phyloP scores from a whole-genome alignment of 208 protist species.

The Leishmania braziliensis region DNA sequence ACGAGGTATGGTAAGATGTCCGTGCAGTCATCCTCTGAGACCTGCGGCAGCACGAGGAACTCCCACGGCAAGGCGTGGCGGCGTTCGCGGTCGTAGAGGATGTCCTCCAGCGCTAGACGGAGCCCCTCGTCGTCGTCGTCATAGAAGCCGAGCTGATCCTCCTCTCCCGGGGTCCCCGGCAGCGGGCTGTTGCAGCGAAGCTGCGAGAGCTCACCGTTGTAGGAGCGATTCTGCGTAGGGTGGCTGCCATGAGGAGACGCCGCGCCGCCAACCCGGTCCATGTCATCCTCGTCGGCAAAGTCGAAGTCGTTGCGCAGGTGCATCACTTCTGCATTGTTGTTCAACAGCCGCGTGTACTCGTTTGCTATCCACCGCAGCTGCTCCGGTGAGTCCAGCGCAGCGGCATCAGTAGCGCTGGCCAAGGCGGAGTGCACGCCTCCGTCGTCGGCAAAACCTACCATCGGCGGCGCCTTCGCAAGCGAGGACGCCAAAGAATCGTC shows the following conservation, averaged over 20 bases:
- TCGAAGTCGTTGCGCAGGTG: conserved; percentile 78
- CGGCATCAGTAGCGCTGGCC: neutral
- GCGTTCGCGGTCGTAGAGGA: conserved; percentile 73
- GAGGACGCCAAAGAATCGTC: conserved; percentile 9
- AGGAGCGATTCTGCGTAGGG: conserved; percentile 34
- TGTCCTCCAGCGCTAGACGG: conserved; percentile 41
- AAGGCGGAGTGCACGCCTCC: conserved; percentile 2
- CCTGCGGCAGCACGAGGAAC: conserved; percentile 72
- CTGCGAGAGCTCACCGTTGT: neutral
- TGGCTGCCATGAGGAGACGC: neutral
- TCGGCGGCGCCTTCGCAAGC: conserved; percentile 7
- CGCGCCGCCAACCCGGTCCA: neutral
- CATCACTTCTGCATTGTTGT: conserved; percentile 63
- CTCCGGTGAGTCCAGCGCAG: conserved; percentile 31
- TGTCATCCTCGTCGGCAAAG: conserved; percentile 33
- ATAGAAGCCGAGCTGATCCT: neutral
- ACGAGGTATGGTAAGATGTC: conserved; percentile 79
- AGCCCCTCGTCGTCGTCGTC: conserved; percentile 27
- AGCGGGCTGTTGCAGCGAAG: conserved; percentile 16
- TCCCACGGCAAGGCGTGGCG: conserved; percentile 85
- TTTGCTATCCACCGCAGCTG: conserved; percentile 48
- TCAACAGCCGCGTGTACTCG: conserved; percentile 62
- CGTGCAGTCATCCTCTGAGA: conserved; percentile 54
- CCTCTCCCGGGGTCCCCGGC: conserved; percentile 14
- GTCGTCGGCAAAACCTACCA: neutral